These are phyloP conservation scores for Leccinum obscurum DNA, from an alignment of 768 basidiomycete species.

Conservation along the genomic window DNA sequence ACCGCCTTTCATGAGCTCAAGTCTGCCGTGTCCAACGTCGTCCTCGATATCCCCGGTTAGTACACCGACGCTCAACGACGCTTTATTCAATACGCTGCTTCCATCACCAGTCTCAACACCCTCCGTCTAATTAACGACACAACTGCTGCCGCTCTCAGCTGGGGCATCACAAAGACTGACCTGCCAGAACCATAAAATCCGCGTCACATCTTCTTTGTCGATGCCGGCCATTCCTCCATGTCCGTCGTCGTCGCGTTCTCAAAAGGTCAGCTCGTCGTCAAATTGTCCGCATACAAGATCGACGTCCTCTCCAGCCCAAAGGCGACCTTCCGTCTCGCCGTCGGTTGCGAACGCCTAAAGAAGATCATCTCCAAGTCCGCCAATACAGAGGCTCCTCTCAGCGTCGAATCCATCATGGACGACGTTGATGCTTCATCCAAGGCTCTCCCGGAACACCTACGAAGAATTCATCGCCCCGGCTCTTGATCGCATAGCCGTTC, in stretches of 20 bases:
- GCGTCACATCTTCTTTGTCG: slow-evolving; percentile 89
- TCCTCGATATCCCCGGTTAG: slow-evolving; percentile 96
- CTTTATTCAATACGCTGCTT: slow-evolving; percentile 85
- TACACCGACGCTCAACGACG: slow-evolving; percentile 87
- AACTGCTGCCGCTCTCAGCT: slow-evolving; percentile 94
- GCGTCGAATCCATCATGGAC: slow-evolving; percentile 95
- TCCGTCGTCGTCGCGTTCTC: slow-evolving; percentile 84
- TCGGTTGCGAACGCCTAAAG: slow-evolving; percentile 92
- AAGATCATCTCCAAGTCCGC: slow-evolving; percentile 82
- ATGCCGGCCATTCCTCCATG: slow-evolving; percentile 91
- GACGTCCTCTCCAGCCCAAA: slow-evolving; percentile 91
- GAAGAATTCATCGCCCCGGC: too few relatives aligned
- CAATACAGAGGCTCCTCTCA: slow-evolving; percentile 84
- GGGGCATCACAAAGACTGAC: slow-evolving; percentile 98
- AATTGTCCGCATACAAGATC: slow-evolving; percentile 93
- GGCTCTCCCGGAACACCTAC: slow-evolving; percentile 74
- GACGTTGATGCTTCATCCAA: slow-evolving; percentile 91
- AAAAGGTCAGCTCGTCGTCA: slow-evolving; percentile 89
- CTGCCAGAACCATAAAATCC: slow-evolving; percentile 83
- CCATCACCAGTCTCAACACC: slow-evolving; percentile 85
- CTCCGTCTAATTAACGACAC: slow-evolving; percentile 97
- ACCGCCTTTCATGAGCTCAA: slow-evolving; percentile 86
- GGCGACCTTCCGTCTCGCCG: slow-evolving; percentile 86
- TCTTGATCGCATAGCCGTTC: too few relatives aligned
- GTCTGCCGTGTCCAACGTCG: slow-evolving; percentile 82